Percentiles rank a stretch among this genome's conserved stretches.
phyloP scores from a whole-genome alignment of 2,329 filamentous ascomycete species.

The Myriosclerotinia scirpicola region DNA sequence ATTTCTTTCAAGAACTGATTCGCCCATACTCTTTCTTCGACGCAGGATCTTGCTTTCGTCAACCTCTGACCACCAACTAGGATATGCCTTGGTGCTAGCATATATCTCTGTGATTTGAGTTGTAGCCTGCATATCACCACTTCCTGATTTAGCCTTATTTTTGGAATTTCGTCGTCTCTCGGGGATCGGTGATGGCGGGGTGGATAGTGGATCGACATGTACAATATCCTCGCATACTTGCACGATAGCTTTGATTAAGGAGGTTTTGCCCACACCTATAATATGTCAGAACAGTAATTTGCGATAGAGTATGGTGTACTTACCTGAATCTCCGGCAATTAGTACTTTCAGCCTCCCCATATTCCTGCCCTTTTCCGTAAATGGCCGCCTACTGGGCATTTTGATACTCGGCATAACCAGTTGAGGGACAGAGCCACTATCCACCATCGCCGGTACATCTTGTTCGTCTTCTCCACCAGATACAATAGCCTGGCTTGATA shows the following conservation, averaged over 20 bases:
- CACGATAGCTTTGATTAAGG: slow-evolving; percentile 82
- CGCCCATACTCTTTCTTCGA: slow-evolving; percentile 69
- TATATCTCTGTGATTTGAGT: slow-evolving; percentile 63
- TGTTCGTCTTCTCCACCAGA: slow-evolving; percentile 40
- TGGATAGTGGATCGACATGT: slow-evolving; percentile 67
- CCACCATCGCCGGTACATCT: slow-evolving; percentile 48
- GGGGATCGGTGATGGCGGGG: slow-evolving; percentile 38
- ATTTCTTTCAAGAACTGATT: slow-evolving; percentile 83
- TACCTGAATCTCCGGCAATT: slow-evolving; percentile 76
- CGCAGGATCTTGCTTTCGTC: slow-evolving; percentile 62
- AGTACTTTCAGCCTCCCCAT: slow-evolving; percentile 89
- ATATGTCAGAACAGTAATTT: slow-evolving; percentile 27
- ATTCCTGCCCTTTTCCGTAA: slow-evolving; percentile 80
- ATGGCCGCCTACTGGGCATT: slow-evolving; percentile 85
- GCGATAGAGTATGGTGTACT: slow-evolving; percentile 26
- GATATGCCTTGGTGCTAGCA: slow-evolving; percentile 81
- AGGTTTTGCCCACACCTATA: slow-evolving; percentile 81
- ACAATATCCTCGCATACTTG: slow-evolving; percentile 90
- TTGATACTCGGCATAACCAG: slow-evolving; percentile 97
- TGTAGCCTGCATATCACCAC: slow-evolving; percentile 39
- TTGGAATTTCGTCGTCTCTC: slow-evolving; percentile 36
- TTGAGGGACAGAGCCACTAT: slow-evolving; percentile 64
- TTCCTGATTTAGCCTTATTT: slow-evolving; percentile 33
- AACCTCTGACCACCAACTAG: slow-evolving; percentile 83
- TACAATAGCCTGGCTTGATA: slow-evolving; percentile 42